Conservation (phyloP, 139 green algal species). For the Eudorina sp. region DNA sequence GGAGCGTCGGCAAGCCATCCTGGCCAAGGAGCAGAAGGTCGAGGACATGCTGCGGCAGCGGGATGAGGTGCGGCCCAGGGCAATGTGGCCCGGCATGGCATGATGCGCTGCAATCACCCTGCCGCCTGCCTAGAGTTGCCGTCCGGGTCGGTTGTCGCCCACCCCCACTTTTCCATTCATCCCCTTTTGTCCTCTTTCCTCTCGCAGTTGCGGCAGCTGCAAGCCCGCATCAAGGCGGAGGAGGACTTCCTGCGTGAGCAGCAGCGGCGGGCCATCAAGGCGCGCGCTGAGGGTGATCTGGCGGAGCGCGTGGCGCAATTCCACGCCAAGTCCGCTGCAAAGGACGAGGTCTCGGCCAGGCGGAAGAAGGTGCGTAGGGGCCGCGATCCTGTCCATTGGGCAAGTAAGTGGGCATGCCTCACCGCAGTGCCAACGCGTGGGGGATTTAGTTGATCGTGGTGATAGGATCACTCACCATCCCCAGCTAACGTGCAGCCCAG, state of each 20-base stretch:
- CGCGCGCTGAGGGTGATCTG: slow-evolving; percentile 49
- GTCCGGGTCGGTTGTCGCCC: too few species aligned
- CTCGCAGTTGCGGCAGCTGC: slow-evolving; percentile 43
- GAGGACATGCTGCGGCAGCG: slow-evolving; percentile 54
- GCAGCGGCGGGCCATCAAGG: slow-evolving; percentile 41
- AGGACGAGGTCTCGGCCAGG: slow-evolving; percentile 31
- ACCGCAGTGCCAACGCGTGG: too few species aligned
- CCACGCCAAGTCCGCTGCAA: slow-evolving; percentile 16
- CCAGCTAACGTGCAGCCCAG: background rate
- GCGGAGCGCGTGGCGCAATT: slow-evolving; percentile 39
- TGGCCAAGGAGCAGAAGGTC: slow-evolving; percentile 40
- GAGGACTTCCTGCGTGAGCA: slow-evolving; percentile 60
- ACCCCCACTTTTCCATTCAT: too few species aligned
- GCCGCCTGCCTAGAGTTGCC: too few species aligned
- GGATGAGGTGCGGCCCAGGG: slow-evolving; percentile 52
- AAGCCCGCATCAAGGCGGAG: slow-evolving; percentile 55
- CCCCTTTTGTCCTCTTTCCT: too few species aligned
- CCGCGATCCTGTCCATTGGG: too few species aligned
- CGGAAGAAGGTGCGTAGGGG: slow-evolving; percentile 2
- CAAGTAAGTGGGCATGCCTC: too few species aligned
- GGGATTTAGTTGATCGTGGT: background rate
- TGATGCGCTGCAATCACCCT: too few species aligned
- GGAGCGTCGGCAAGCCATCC: slow-evolving; percentile 24
- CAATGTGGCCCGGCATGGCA: too few species aligned
- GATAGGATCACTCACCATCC: background rate